Conservation (phyloP, 1,284 basidiomycete genomes). For the Rhodotorula glutinis region DNA sequence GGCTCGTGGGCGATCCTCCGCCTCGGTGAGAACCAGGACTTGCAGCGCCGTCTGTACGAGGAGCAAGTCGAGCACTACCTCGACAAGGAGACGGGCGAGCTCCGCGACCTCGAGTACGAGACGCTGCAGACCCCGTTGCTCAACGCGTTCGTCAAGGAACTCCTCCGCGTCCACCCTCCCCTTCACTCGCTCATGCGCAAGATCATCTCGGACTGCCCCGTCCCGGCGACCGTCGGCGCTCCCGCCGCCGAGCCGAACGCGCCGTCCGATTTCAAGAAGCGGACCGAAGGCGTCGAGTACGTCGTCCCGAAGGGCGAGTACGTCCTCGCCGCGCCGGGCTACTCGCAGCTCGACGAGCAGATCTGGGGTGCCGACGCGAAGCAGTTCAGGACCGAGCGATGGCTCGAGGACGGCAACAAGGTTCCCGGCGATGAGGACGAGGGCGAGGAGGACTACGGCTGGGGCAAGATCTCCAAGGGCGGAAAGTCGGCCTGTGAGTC, state of each 20-base stretch:
- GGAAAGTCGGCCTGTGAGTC: conserved; percentile 47
- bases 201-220: conserved; percentile 76
- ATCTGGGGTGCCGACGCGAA: conserved; percentile 70
- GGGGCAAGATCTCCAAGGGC: conserved; percentile 63
- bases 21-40: conserved; percentile 71
- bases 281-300: conserved; percentile 60
- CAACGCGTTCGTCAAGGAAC: conserved; percentile 68
- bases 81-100: conserved; percentile 67
- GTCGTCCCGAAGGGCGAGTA: conserved; percentile 89
- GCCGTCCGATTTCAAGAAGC: conserved; percentile 24
- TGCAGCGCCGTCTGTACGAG: conserved; percentile 76
- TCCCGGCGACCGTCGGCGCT: conserved; percentile 75
- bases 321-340: conserved; percentile 83
- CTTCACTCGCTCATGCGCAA: conserved; percentile 79
- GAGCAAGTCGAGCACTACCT: conserved; percentile 85
- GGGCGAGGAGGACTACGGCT: conserved; percentile 87
- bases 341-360: conserved; percentile 80
- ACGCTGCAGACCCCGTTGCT: conserved; percentile 75
- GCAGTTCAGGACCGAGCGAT: conserved; percentile 76
- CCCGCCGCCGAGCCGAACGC: conserved; percentile 54
- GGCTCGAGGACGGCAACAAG: conserved; percentile 73
- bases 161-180: conserved; percentile 64
- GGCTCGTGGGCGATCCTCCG: conserved; percentile 90
- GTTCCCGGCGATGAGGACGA: conserved; percentile 70
- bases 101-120: conserved; percentile 81